A percentile compares a stretch with the other conserved stretches of the same genome.
phyloP scores from a whole-genome alignment of 2,329 filamentous ascomycete species.

The Scedosporium aurantiacum region DNA sequence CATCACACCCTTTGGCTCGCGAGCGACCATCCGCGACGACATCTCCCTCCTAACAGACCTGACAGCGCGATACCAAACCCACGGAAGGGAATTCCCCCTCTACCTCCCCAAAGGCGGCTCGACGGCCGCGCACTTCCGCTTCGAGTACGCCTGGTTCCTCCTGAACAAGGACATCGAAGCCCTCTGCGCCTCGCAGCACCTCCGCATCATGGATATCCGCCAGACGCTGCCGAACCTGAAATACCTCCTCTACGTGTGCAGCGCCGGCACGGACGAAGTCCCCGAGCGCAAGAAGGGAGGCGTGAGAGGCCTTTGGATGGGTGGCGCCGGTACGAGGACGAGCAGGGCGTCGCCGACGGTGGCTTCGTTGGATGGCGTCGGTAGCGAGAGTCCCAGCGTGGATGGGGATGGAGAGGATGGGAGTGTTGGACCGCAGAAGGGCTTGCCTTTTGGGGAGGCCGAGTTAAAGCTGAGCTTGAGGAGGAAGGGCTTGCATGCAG shows the following conservation, averaged over 20 bases:
- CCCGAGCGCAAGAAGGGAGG: conserved; percentile 52
- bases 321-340: conserved; percentile 25
- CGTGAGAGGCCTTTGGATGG: conserved; percentile 45
- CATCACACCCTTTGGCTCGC: conserved; percentile 60
- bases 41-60: conserved; percentile 47
- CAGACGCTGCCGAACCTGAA: conserved; percentile 91
- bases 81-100: conserved; percentile 67
- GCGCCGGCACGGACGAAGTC: conserved; percentile 58
- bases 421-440: conserved; percentile 14
- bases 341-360: not conserved
- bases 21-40: conserved; percentile 64
- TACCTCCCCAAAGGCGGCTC: conserved; percentile 53
- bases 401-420: conserved; percentile 10
- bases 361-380: conserved; percentile 12
- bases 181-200: conserved; percentile 51
- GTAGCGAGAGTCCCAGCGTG: not conserved
- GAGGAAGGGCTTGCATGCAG: conserved; percentile 42
- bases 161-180: conserved; percentile 89
- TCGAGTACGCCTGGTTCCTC: conserved; percentile 94
- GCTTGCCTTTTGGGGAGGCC: conserved; percentile 34
- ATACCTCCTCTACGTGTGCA: conserved; percentile 82
- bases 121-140: conserved; percentile 68
- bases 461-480: conserved; percentile 38
- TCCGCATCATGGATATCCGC: conserved; percentile 78
- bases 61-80: conserved; percentile 15